Evolutionary conservation across 371 early-diverging fungal genomes (phyloP).

Genomic region (Mortierella sp.): DNA sequence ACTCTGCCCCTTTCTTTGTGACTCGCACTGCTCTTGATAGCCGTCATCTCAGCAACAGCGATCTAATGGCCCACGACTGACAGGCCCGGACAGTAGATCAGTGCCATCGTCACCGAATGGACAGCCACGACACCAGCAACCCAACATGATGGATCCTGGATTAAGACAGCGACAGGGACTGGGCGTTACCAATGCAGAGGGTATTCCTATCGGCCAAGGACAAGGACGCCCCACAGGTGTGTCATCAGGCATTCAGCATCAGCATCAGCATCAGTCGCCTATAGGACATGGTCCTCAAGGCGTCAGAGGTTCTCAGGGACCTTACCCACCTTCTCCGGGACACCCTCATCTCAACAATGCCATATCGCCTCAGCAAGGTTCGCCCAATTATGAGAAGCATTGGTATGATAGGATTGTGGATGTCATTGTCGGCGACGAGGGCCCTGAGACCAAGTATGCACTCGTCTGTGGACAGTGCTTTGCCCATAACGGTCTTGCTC

Average conservation of each 20-base stretch:
- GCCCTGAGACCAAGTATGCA: slow-evolving; percentile 88
- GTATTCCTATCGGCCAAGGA: slow-evolving; percentile 24
- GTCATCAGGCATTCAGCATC: slow-evolving; percentile 29
- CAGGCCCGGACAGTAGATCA: slow-evolving; percentile 28
- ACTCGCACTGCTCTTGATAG: neutral
- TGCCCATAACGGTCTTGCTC: slow-evolving; percentile 91
- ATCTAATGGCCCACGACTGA: slow-evolving; percentile 16
- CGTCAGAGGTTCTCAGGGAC: slow-evolving; percentile 30
- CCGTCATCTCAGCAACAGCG: slow-evolving; percentile 34
- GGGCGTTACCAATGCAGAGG: slow-evolving; percentile 33
- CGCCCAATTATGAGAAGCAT: slow-evolving; percentile 42
- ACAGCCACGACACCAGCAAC: slow-evolving; percentile 28
- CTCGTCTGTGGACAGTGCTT: slow-evolving; percentile 91
- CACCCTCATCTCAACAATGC: slow-evolving; percentile 20
- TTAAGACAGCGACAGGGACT: slow-evolving; percentile 46
- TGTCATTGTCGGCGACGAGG: slow-evolving; percentile 87
- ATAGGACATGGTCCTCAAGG: slow-evolving; percentile 13
- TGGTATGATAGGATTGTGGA: slow-evolving; percentile 92
- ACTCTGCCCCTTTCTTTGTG: neutral
- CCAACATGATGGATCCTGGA: slow-evolving; percentile 51
- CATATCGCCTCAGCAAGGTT: slow-evolving; percentile 10
- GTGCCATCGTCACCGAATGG: slow-evolving; percentile 28
- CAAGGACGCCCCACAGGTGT: slow-evolving; percentile 27
- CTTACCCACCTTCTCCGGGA: slow-evolving; percentile 22
- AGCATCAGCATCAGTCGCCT: slow-evolving; percentile 11